Conservation (phyloP, 129 eudicot species). For the Artemisia tridentata region DNA sequence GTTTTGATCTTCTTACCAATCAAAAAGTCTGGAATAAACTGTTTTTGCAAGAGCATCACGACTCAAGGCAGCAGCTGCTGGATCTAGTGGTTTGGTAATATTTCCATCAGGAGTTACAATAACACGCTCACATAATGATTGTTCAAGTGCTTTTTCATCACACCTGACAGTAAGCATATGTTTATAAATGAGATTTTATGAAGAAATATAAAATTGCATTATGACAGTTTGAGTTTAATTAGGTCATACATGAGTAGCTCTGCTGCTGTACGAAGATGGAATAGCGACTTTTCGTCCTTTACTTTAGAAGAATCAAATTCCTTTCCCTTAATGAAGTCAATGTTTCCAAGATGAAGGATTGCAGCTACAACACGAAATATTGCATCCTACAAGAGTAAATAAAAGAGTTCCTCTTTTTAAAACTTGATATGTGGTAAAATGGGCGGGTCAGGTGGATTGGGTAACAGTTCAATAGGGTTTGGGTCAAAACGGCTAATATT, state of each 20-base stretch:
- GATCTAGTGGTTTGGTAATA: conserved; percentile 86
- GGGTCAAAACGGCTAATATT: too few species aligned
- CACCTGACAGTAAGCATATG: conserved; percentile 51
- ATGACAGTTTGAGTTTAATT: not conserved
- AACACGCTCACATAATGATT: conserved; percentile 90
- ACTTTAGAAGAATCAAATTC: conserved; percentile 88
- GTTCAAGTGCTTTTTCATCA: conserved; percentile 68
- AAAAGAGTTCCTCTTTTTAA: conserved; percentile 4
- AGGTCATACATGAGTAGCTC: conserved; percentile 78
- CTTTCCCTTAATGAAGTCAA: conserved; percentile 82
- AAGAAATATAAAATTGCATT: conserved; percentile 1
- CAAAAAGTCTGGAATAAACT: conserved; percentile 88
- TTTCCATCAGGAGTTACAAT: conserved; percentile 98
- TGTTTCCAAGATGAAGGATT: conserved; percentile 92
- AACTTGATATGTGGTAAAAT: not conserved
- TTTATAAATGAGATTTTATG: conserved; percentile 10
- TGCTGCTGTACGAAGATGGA: conserved; percentile 84
- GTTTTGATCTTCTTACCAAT: conserved; percentile 52
- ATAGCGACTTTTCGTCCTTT: conserved; percentile 69
- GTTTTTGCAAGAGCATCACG: conserved; percentile 98
- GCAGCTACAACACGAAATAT: conserved; percentile 98
- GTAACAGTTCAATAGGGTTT: too few species aligned
- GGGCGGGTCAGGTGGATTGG: too few species aligned
- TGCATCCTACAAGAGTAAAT: conserved; percentile 60
- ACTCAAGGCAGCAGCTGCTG: conserved; percentile 78